These are phyloP conservation scores for Thielaviopsis populi DNA, from an alignment of 2,329 filamentous ascomycete genomes.

Conservation along the genomic window DNA sequence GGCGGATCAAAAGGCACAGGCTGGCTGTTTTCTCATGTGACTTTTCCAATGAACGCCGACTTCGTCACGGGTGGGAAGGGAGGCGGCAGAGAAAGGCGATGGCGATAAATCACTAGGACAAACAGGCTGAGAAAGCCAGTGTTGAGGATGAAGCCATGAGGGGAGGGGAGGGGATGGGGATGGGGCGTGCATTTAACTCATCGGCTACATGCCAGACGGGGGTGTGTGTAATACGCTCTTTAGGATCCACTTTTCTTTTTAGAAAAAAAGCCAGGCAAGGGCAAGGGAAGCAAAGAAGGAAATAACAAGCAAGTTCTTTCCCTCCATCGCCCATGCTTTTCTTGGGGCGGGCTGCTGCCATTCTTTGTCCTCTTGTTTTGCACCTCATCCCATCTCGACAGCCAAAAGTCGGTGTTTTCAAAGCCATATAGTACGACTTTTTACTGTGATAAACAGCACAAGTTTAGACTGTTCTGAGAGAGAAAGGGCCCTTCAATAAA, in stretches of 20 bases:
- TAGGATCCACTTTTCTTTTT: too few species aligned
- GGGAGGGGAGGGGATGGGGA: too few species aligned
- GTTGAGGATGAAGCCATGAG: too few species aligned
- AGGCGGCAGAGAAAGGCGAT: too few species aligned
- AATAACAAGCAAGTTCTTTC: conserved; percentile 1
- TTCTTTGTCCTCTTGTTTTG: neutral
- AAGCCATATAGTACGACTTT: neutral
- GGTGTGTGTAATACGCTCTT: too few species aligned
- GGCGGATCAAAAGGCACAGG: too few species aligned
- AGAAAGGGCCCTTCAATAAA: neutral
- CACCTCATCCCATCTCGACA: conserved; percentile 8
- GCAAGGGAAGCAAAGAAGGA: conserved; percentile 2
- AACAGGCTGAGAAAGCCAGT: too few species aligned
- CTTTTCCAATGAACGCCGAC: too few species aligned
- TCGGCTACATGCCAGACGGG: neutral
- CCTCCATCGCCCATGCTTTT: neutral
- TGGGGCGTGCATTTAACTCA: too few species aligned
- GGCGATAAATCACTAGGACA: too few species aligned
- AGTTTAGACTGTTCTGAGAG: neutral
- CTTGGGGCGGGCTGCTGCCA: neutral
- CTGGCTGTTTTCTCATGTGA: too few species aligned
- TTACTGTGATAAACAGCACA: neutral
- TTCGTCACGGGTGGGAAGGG: too few species aligned
- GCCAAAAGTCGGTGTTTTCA: conserved; percentile 7
- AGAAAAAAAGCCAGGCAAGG: conserved; percentile 2